Percentiles rank a stretch among this genome's conserved stretches.
phyloP scores from a whole-genome alignment of 208 protist genomes.

The Leishmania aethiopica region DNA sequence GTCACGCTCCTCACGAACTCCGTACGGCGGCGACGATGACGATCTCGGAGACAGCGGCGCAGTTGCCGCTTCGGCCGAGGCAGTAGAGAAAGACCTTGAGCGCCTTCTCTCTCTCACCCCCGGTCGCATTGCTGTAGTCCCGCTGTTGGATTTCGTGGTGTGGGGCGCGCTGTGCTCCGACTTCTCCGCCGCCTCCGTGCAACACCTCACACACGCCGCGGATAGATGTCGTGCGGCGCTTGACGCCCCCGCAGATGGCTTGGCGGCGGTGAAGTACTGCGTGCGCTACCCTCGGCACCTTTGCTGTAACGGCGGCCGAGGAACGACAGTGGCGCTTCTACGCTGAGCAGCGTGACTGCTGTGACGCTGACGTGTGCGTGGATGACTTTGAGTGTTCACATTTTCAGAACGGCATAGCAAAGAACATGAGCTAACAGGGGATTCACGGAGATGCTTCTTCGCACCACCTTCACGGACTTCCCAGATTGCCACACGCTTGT shows the following conservation, averaged over 20 bases:
- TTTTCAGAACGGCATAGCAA: not conserved
- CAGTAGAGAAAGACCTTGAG: not conserved
- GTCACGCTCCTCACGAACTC: not conserved
- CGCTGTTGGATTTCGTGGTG: slow-evolving; percentile 25
- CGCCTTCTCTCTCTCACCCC: slow-evolving; percentile 17
- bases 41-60: not conserved
- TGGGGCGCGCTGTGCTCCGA: slow-evolving; percentile 29
- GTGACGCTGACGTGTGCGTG: not conserved
- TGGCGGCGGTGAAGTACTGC: slow-evolving; percentile 29
- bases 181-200: slow-evolving; percentile 9
- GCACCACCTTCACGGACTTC: not conserved
- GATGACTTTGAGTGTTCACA: not conserved
- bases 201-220: slow-evolving; percentile 2
- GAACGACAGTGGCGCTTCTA: slow-evolving; percentile 18
- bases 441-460: not conserved
- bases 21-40: not conserved
- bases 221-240: slow-evolving; percentile 2
- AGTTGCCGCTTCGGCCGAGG: not conserved
- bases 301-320: slow-evolving; percentile 22
- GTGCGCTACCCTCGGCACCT: slow-evolving; percentile 15
- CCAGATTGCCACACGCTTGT: not conserved
- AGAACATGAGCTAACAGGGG: not conserved
- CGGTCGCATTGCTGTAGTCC: slow-evolving; percentile 13
- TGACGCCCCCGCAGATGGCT: slow-evolving; percentile 6
- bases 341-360: not conserved